These are phyloP conservation scores for Cenchrus purpureus DNA, from an alignment of 176 grass and related monocot genomes.

Conservation along the genomic window DNA sequence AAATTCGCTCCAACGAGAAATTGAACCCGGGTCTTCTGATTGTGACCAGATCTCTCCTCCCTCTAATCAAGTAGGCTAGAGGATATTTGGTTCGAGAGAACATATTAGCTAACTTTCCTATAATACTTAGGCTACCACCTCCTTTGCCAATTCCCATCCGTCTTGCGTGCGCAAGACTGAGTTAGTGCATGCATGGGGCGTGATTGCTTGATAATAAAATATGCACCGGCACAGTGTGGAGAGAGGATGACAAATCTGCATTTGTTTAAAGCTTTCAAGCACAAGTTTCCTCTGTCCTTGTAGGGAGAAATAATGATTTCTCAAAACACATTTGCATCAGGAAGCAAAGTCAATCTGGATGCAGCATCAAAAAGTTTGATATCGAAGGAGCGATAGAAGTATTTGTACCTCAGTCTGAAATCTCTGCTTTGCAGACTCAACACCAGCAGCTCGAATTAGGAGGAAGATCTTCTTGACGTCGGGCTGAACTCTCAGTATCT, in stretches of 20 bases:
- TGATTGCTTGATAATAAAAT: constrained; percentile 3
- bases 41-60: too few relatives aligned
- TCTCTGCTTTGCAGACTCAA: constrained; percentile 10
- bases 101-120: background rate
- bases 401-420: constrained; percentile 26
- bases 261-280: background rate
- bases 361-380: background rate
- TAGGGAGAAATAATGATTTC: background rate
- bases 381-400: background rate
- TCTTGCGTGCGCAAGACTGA: background rate
- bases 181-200: background rate
- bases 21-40: too few relatives aligned
- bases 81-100: background rate
- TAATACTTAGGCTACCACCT: background rate
- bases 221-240: background rate
- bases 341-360: background rate
- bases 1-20: too few relatives aligned
- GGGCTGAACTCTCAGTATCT: constrained; percentile 42
- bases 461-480: constrained; percentile 40
- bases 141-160: background rate
- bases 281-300: background rate
- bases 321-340: background rate
- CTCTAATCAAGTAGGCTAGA: too few relatives aligned
- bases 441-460: constrained; percentile 13
- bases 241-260: background rate